Evolutionary conservation across 768 basidiomycete genomes (phyloP).

Genomic region (Tulasnella sp.): DNA sequence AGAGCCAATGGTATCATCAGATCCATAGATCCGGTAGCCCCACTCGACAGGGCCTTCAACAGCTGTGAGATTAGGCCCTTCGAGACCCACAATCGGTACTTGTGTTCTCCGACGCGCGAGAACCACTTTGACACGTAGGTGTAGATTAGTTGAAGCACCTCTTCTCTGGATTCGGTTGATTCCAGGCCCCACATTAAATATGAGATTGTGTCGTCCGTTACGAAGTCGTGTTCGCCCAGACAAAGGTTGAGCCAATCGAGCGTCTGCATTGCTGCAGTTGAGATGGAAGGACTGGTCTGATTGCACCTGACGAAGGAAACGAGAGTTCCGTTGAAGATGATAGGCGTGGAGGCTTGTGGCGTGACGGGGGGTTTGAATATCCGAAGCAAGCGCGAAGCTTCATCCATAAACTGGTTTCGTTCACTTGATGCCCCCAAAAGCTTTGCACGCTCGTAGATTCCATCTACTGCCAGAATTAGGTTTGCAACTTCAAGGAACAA

Average conservation of each 20-base stretch:
- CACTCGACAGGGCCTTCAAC: too few relatives aligned
- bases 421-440: background rate
- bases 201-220: too few relatives aligned
- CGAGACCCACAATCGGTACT: too few relatives aligned
- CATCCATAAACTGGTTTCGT: background rate
- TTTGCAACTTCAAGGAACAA: too few relatives aligned
- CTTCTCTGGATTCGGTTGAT: too few relatives aligned
- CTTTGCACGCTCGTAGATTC: background rate
- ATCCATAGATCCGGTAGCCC: background rate
- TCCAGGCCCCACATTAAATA: too few relatives aligned
- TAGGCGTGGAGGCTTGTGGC: background rate
- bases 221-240: background rate
- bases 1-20: background rate
- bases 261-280: background rate
- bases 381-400: background rate
- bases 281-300: background rate
- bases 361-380: background rate
- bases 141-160: too few relatives aligned
- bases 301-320: background rate
- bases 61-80: too few relatives aligned
- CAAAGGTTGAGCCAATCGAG: background rate
- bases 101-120: too few relatives aligned
- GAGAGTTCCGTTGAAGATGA: background rate
- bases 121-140: too few relatives aligned
- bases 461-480: background rate